These are phyloP conservation scores for Cicer arietinum DNA, from an alignment of 306 rosid genomes.

Conservation along the genomic window DNA sequence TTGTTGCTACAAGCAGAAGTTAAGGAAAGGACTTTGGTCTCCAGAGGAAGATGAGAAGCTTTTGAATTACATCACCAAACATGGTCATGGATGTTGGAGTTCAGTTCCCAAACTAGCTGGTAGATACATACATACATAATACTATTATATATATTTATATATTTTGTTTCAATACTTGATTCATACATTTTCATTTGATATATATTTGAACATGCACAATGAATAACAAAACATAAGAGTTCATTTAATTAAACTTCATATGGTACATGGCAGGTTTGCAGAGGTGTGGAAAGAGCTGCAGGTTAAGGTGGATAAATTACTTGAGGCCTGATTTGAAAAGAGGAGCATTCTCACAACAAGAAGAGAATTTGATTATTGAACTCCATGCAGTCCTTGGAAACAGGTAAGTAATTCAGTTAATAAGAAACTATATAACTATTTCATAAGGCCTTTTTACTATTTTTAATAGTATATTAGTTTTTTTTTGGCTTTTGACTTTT, in stretches of 20 bases:
- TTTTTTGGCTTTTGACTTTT: conserved; percentile 12
- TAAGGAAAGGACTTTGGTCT: conserved; percentile 97
- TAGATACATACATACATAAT: neutral
- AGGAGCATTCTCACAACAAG: conserved; percentile 94
- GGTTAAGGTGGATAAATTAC: conserved; percentile 94
- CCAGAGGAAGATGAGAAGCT: conserved; percentile 99
- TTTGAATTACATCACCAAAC: conserved; percentile 74
- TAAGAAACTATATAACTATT: neutral
- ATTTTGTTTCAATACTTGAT: conserved; percentile 19
- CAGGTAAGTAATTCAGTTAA: conserved; percentile 52
- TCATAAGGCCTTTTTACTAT: conserved; percentile 6
- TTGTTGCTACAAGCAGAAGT: conserved; percentile 95
- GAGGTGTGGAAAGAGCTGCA: conserved; percentile 95
- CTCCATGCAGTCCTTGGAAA: conserved; percentile 91
- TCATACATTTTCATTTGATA: neutral
- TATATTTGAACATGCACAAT: no score
- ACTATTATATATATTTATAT: neutral
- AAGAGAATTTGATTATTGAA: conserved; percentile 85
- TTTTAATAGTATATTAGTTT: neutral
- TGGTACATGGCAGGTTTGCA: conserved; percentile 66
- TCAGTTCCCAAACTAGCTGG: conserved; percentile 96
- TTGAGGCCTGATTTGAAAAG: conserved; percentile 95
- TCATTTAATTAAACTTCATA: no score
- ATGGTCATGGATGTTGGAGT: conserved; percentile 99
- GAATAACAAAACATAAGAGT: no score